A percentile compares a stretch with the other conserved stretches of the same genome.
Evolutionary conservation across 2,329 filamentous ascomycete species (phyloP).

Genomic region (Albifimbria verrucaria): DNA sequence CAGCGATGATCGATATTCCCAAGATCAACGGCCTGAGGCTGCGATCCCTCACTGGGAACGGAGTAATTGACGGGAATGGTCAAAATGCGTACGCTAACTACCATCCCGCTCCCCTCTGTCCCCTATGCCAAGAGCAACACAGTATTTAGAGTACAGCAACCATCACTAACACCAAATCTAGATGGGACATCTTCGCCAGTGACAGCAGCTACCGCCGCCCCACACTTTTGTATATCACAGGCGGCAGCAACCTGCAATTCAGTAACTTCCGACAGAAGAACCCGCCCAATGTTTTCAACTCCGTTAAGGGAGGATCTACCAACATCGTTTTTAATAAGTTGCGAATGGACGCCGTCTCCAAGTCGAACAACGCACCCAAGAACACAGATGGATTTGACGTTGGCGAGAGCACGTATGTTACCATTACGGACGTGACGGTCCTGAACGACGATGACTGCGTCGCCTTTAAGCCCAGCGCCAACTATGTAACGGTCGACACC

Average conservation of each 20-base stretch:
- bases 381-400: slow-evolving; percentile 1
- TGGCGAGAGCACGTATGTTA: not conserved
- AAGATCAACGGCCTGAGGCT: not conserved
- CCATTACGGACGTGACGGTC: not conserved
- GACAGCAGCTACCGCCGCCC: no score
- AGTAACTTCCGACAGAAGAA: not conserved
- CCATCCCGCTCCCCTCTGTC: not conserved
- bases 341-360: not conserved
- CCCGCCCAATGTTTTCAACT: slow-evolving; percentile 1
- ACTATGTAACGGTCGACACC: not conserved
- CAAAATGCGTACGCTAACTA: not conserved
- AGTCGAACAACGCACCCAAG: not conserved
- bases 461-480: not conserved
- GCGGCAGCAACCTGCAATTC: not conserved
- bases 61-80: slow-evolving; percentile 2
- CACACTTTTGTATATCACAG: not conserved
- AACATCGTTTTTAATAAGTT: not conserved
- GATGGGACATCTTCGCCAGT: no score
- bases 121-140: no score
- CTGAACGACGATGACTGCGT: slow-evolving; percentile 1
- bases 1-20: not conserved
- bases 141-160: no score
- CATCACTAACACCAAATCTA: no score
- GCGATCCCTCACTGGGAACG: not conserved
- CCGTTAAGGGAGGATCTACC: not conserved